Base-by-base conservation (phyloP, 768 basidiomycete genomes). In the Trametes elegans region DNA sequence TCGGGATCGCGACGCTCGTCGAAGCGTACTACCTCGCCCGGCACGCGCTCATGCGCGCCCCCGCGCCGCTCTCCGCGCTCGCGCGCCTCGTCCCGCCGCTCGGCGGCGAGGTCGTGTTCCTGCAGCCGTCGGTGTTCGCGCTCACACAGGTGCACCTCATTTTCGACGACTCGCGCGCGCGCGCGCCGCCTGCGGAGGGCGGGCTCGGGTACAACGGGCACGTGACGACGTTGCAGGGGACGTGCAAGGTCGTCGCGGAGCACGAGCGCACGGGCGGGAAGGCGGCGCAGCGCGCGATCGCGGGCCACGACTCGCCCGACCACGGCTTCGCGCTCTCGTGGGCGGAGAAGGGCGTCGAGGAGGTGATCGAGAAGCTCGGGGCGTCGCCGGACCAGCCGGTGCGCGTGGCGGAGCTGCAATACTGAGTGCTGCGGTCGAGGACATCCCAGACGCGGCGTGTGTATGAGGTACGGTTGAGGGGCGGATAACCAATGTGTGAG, bases 1-100 rank as follows among this genome's bases (percentile, higher is more conserved):
- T 90, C 18, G 57, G 75, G n/a, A 26, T 88, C n/a, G 75, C 87
- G 31, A 74, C 84, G 41, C 26, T 82, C 10, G 71, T 90, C 36
- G 85, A 88, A 63, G 60, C 62, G 21, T 79, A 82, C 64, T 80
- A 85, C 63, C 69, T 81, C 31, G 52, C 72, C 23, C 79, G 81
- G 39, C 62, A 74, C 40, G 62, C 76, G 28, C 65, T 83, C 42
- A 63, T 74, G 3, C 59, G 60, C 3, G 66, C 64, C 34, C 68
- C 67, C 7, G 59, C 64, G 28, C 58, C 75, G 14, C 43, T 65
- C 49, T 65, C 65, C 40, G 35, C 58, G 11, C 57, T 84, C 34
- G 75, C 58, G 27, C 44, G 46, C 47, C 43, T 66, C 49, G 39
- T 71, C 19, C 70, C 68, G 0, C 48, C 56, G 23, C 45, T 68